These are phyloP conservation scores for Xylaria sp. DNA, from an alignment of 2,329 filamentous ascomycete genomes.

Conservation along the genomic window DNA sequence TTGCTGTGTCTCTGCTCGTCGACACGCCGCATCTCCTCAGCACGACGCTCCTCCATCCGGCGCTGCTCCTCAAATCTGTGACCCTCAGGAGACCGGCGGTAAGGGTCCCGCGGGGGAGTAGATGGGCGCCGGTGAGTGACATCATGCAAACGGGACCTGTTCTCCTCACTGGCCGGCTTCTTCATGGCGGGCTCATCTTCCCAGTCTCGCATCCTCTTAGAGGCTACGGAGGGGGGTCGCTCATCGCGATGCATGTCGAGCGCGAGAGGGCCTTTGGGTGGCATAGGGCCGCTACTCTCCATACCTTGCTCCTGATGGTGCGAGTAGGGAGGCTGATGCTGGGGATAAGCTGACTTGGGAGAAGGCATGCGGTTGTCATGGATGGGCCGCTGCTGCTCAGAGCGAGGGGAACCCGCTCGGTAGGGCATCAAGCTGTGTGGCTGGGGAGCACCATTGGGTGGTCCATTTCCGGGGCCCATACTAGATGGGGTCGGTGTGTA, in stretches of 20 bases:
- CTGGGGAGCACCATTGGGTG: conserved; percentile 40
- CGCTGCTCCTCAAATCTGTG: conserved; percentile 61
- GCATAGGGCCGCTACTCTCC: conserved; percentile 62
- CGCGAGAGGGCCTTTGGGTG: conserved; percentile 47
- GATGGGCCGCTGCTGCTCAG: conserved; percentile 67
- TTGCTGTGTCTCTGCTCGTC: conserved; percentile 59
- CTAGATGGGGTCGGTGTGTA: conserved; percentile 35
- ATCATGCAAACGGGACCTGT: conserved; percentile 78
- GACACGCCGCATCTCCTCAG: conserved; percentile 43
- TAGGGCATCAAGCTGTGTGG: conserved; percentile 62
- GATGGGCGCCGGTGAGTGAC: conserved; percentile 72
- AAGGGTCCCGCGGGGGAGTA: conserved; percentile 63
- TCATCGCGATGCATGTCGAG: conserved; percentile 66
- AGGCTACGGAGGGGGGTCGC: conserved; percentile 70
- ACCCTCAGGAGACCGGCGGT: conserved; percentile 70
- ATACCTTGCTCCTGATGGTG: conserved; percentile 63
- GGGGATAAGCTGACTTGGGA: conserved; percentile 79
- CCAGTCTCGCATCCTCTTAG: conserved; percentile 89
- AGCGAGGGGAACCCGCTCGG: conserved; percentile 71
- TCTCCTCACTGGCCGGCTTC: conserved; percentile 86
- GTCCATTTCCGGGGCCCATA: conserved; percentile 38
- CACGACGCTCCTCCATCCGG: conserved; percentile 52
- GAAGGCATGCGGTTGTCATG: conserved; percentile 85
- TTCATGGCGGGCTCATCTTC: conserved; percentile 75
- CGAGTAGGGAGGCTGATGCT: conserved; percentile 65